Percentiles rank a stretch among this genome's conserved stretches.
These are phyloP conservation scores for Quercus lobata DNA, from an alignment of 331 rosid species.

Conservation along the genomic window DNA sequence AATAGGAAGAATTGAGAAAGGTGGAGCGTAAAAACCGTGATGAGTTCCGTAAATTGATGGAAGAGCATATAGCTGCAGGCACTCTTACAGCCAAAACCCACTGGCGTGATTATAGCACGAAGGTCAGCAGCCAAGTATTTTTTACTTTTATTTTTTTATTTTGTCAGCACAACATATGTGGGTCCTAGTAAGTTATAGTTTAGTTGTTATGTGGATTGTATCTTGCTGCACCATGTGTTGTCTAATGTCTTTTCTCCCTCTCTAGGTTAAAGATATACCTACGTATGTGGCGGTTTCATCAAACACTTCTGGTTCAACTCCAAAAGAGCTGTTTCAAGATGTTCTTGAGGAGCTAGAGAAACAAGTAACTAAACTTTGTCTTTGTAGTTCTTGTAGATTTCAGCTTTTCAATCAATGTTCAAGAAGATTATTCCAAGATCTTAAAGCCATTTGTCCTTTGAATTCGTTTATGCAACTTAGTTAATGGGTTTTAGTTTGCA, in stretches of 20 bases:
- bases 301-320: conserved; percentile 85
- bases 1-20: conserved; percentile 90
- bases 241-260: conserved; percentile 14
- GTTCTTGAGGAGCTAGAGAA: conserved; percentile 82
- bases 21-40: conserved; percentile 86
- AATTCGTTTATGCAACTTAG: too few relatives aligned
- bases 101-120: conserved; percentile 82
- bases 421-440: background rate
- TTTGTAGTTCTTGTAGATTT: conserved; percentile 20
- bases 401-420: background rate
- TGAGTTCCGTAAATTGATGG: conserved; percentile 91
- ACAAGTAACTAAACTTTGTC: conserved; percentile 50
- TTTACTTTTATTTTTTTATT: background rate
- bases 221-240: conserved; percentile 14
- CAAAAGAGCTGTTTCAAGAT: conserved; percentile 89
- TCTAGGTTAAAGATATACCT: conserved; percentile 80
- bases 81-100: conserved; percentile 71
- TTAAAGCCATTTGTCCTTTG: background rate
- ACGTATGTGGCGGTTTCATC: conserved; percentile 70
- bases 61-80: conserved; percentile 68
- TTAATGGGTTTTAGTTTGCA: background rate
- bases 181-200: background rate
- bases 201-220: conserved; percentile 8
- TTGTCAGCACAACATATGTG: background rate
- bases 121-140: conserved; percentile 37